These are phyloP conservation scores for Olyra latifolia DNA, from an alignment of 176 grass and related monocot genomes.

Conservation along the genomic window DNA sequence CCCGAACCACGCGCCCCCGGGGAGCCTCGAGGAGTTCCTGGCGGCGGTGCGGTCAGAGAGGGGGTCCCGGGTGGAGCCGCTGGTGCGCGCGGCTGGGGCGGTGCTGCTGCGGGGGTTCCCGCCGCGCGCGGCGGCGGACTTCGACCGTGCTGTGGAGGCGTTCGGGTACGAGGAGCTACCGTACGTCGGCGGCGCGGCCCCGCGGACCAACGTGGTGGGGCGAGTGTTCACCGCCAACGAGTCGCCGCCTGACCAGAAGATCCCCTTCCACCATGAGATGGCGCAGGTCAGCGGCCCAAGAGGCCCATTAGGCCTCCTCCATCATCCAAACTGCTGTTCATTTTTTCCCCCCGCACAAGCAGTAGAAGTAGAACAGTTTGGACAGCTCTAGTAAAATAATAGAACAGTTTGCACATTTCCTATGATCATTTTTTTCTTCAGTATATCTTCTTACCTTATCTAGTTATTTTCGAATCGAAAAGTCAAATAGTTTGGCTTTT, in stretches of 20 bases:
- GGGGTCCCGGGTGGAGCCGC: constrained; percentile 51
- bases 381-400: too few relatives aligned
- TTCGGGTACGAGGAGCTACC: constrained; percentile 92
- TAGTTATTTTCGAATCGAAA: too few relatives aligned
- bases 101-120: constrained; percentile 83
- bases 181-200: constrained; percentile 88
- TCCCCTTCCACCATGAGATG: constrained; percentile 99
- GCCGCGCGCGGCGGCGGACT: constrained; percentile 48
- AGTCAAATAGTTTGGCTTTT: too few relatives aligned
- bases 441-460: too few relatives aligned
- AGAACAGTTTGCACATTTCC: too few relatives aligned
- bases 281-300: constrained; percentile 59
- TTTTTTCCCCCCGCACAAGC: background rate
- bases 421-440: too few relatives aligned
- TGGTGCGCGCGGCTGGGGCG: constrained; percentile 62
- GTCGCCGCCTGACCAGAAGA: constrained; percentile 92
- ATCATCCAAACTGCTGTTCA: too few relatives aligned
- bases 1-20: background rate
- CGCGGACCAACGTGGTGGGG: constrained; percentile 80
- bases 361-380: too few relatives aligned
- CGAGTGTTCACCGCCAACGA: constrained; percentile 96
- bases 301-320: background rate
- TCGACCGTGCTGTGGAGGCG: constrained; percentile 69
- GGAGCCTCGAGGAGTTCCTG: constrained; percentile 31
- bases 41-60: constrained; percentile 52